Evolutionary conservation across 2,329 filamentous ascomycete genomes (phyloP).

Genomic region (Phyllosticta citriasiana): DNA sequence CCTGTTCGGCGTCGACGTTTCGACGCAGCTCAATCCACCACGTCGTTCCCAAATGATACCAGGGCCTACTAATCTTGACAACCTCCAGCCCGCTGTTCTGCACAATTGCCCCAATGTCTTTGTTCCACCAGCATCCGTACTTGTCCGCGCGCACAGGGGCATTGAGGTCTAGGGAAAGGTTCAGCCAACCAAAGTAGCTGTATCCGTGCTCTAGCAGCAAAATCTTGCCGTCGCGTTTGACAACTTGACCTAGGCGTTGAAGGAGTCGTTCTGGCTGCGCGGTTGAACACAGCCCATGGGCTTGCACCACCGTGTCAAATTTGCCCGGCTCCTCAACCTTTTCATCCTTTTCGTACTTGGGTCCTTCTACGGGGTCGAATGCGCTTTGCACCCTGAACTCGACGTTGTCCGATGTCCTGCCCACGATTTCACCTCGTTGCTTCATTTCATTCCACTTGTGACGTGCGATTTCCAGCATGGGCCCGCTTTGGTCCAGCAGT

Average conservation of each 20-base stretch:
- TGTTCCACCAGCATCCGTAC: slow-evolving; percentile 45
- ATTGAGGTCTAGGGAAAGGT: slow-evolving; percentile 35
- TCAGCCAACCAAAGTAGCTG: slow-evolving; percentile 38
- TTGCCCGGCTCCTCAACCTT: neutral
- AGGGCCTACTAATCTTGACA: slow-evolving; percentile 30
- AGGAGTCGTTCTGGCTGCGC: slow-evolving; percentile 34
- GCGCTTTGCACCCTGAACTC: slow-evolving; percentile 36
- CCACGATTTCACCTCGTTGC: slow-evolving; percentile 13
- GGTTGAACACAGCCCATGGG: slow-evolving; percentile 43
- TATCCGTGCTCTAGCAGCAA: slow-evolving; percentile 42
- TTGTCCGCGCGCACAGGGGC: slow-evolving; percentile 38
- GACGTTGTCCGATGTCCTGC: slow-evolving; percentile 12
- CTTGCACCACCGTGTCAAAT: slow-evolving; percentile 42
- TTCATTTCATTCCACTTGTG: slow-evolving; percentile 38
- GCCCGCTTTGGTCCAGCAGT: slow-evolving; percentile 36
- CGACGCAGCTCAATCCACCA: slow-evolving; percentile 36
- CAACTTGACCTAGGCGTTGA: slow-evolving; percentile 32
- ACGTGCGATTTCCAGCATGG: slow-evolving; percentile 39
- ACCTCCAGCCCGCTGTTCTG: slow-evolving; percentile 39
- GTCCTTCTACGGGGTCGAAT: slow-evolving; percentile 32
- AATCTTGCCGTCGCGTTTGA: slow-evolving; percentile 36
- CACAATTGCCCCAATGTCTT: slow-evolving; percentile 40
- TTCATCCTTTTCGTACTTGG: slow-evolving; percentile 20
- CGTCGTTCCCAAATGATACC: slow-evolving; percentile 38
- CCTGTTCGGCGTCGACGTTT: slow-evolving; percentile 8